Percentiles rank a stretch among this genome's conserved stretches.
phyloP scores from a whole-genome alignment of 768 basidiomycete species.

The Lentinula detonsa region DNA sequence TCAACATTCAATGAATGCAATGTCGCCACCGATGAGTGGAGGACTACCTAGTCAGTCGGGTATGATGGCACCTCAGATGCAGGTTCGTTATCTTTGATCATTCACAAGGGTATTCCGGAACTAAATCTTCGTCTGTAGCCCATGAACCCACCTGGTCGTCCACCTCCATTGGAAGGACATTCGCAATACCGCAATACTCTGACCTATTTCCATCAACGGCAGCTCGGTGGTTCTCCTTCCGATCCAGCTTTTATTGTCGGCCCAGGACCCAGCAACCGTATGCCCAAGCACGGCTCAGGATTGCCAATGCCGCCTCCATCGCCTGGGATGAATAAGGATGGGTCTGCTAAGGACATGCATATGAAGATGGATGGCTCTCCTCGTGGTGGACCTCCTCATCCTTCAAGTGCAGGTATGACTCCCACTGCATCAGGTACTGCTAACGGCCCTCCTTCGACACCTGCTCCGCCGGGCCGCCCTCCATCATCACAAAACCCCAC shows the following conservation, averaged over 20 bases:
- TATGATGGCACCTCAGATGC: conserved; percentile 33
- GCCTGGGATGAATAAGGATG: conserved; percentile 33
- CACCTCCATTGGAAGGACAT: not conserved
- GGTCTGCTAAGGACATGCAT: conserved; percentile 15
- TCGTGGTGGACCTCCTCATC: conserved; percentile 24
- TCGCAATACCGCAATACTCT: conserved; percentile 27
- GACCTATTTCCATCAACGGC: conserved; percentile 19
- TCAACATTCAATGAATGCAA: conserved; percentile 11
- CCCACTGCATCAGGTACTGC: conserved; percentile 16
- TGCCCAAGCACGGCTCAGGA: conserved; percentile 21
- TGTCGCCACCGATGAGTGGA: conserved; percentile 22
- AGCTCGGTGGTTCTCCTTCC: conserved; percentile 19
- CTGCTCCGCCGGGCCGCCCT: not conserved
- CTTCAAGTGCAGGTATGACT: conserved; percentile 20
- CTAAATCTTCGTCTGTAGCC: not conserved
- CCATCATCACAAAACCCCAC: conserved; percentile 18
- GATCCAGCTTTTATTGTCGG: conserved; percentile 32
- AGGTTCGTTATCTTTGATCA: conserved; percentile 13
- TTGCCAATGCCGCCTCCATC: conserved; percentile 46
- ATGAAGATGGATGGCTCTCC: conserved; percentile 33
- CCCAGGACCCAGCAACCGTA: conserved; percentile 21
- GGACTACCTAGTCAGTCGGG: conserved; percentile 21
- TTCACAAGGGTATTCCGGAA: too few relatives aligned
- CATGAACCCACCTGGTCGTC: conserved; percentile 1
- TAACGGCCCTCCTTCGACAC: conserved; percentile 13